These are phyloP conservation scores for Daldinia vernicosa DNA, from an alignment of 495 filamentous ascomycete species.

Conservation along the genomic window DNA sequence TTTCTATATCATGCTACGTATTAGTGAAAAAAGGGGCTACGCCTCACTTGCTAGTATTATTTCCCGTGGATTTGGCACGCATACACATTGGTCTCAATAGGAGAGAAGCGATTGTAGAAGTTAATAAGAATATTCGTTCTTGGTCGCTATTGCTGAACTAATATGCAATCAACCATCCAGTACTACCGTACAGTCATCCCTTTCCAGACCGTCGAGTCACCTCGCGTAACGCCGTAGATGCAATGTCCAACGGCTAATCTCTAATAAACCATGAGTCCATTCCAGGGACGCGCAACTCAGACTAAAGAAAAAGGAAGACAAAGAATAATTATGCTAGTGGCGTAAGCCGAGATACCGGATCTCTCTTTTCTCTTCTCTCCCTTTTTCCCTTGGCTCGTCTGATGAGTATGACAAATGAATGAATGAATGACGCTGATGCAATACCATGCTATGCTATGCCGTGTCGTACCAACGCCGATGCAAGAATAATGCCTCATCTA, in stretches of 20 bases:
- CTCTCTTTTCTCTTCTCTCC: conserved; percentile 30
- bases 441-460: conserved; percentile 19
- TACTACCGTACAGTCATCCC: background rate
- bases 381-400: background rate
- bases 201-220: background rate
- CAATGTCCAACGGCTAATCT: conserved; percentile 2
- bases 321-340: conserved; percentile 12
- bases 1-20: no score
- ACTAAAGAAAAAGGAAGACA: conserved; percentile 6
- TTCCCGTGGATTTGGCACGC: background rate
- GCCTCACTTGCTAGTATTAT: background rate
- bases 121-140: background rate
- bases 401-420: conserved; percentile 2
- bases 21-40: background rate
- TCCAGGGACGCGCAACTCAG: conserved; percentile 5
- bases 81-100: background rate
- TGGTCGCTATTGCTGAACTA: background rate
- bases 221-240: background rate
- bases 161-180: background rate
- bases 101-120: background rate
- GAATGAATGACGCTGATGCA: conserved; percentile 6
- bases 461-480: conserved; percentile 1
- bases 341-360: conserved; percentile 43
- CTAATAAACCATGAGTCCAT: conserved; percentile 2
- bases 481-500: background rate